These are phyloP conservation scores for Kodamaea anthophila DNA, from an alignment of 1,139 yeast genomes.

Conservation along the genomic window DNA sequence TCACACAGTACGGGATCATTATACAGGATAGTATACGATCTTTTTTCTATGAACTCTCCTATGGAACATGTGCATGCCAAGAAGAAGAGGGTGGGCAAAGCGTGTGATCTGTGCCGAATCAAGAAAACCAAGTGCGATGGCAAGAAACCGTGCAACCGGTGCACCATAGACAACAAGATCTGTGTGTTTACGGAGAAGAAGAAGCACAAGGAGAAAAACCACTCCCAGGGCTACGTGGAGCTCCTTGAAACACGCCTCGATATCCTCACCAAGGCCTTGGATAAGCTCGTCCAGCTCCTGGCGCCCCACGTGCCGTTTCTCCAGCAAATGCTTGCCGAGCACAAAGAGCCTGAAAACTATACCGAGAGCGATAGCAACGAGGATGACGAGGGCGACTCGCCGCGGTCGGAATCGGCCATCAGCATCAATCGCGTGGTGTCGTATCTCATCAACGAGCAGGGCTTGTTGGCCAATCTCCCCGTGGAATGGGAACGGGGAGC, in stretches of 20 bases:
- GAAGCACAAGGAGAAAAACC: slow-evolving; percentile 53
- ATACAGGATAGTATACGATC: too few relatives aligned
- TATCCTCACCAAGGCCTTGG: slow-evolving; percentile 52
- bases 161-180: slow-evolving; percentile 63
- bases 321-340: slow-evolving; percentile 15
- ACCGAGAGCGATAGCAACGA: slow-evolving; percentile 4
- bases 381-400: slow-evolving; percentile 4
- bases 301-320: slow-evolving; percentile 32
- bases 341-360: slow-evolving; percentile 4
- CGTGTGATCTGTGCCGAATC: slow-evolving; percentile 74
- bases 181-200: slow-evolving; percentile 71
- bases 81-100: slow-evolving; percentile 73
- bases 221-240: slow-evolving; percentile 65
- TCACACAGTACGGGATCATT: too few relatives aligned
- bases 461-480: slow-evolving; percentile 32
- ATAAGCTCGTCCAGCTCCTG: slow-evolving; percentile 31
- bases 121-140: slow-evolving; percentile 78
- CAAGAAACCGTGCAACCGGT: slow-evolving; percentile 65
- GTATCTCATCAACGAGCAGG: slow-evolving; percentile 34
- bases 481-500: slow-evolving; percentile 45
- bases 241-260: slow-evolving; percentile 62
- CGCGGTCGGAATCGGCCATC: slow-evolving; percentile 15
- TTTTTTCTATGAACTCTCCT: too few relatives aligned
- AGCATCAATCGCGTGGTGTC: slow-evolving; percentile 49
- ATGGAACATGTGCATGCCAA: slow-evolving; percentile 15